A percentile compares a stretch with the other conserved stretches of the same genome.
These are phyloP conservation scores for Aspergillus bombycis DNA, from an alignment of 2,329 filamentous ascomycete species.

Conservation along the genomic window DNA sequence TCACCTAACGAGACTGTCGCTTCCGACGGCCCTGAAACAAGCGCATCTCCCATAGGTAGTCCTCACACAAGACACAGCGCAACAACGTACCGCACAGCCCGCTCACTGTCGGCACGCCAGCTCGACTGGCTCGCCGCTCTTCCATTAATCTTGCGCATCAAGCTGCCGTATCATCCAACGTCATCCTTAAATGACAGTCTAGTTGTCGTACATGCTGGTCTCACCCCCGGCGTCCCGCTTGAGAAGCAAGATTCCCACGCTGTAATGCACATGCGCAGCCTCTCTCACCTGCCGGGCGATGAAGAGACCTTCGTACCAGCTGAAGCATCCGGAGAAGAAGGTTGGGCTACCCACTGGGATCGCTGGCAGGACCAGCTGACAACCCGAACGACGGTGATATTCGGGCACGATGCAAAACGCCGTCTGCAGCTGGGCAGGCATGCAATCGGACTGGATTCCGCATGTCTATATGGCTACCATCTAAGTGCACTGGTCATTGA, in stretches of 20 bases:
- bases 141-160: constrained; percentile 25
- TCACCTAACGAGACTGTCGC: background rate
- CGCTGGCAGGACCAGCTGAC: constrained; percentile 21
- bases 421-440: constrained; percentile 23
- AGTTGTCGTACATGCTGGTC: constrained; percentile 25
- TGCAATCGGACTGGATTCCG: constrained; percentile 27
- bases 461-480: constrained; percentile 25
- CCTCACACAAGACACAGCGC: background rate
- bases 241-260: constrained; percentile 23
- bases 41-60: background rate
- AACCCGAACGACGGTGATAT: constrained; percentile 24
- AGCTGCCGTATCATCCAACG: constrained; percentile 10
- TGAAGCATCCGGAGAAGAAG: constrained; percentile 22
- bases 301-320: constrained; percentile 4
- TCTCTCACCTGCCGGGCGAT: constrained; percentile 1
- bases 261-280: constrained; percentile 25
- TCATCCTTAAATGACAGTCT: constrained; percentile 16
- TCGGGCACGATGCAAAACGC: constrained; percentile 29
- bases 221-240: constrained; percentile 19
- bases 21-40: background rate
- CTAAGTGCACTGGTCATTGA: constrained; percentile 28
- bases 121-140: constrained; percentile 25
- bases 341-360: constrained; percentile 26
- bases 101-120: constrained; percentile 15
- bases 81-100: background rate